A percentile compares a stretch with the other conserved stretches of the same genome.
Conservation (phyloP, 495 filamentous ascomycete species). For the Darksidea phi region DNA sequence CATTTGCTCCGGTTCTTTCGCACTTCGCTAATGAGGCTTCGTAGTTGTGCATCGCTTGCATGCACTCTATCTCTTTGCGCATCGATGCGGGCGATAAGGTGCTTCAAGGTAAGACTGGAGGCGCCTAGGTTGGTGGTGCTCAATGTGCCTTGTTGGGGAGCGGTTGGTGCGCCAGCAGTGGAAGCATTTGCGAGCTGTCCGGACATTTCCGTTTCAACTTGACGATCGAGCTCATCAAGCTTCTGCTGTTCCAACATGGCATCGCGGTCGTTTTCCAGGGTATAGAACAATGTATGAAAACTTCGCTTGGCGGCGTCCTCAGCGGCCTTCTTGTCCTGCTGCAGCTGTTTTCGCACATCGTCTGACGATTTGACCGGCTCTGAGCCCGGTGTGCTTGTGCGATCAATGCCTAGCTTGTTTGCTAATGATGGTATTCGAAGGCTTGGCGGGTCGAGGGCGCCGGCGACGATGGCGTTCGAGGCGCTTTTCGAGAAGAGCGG, state of each 20-base stretch:
- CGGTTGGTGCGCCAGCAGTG: conserved; percentile 46
- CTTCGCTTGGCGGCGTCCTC: conserved; percentile 86
- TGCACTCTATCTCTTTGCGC: conserved; percentile 80
- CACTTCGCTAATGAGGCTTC: conserved; percentile 91
- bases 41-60: conserved; percentile 88
- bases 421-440: conserved; percentile 46
- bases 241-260: conserved; percentile 98
- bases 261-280: conserved; percentile 87
- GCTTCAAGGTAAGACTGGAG: conserved; percentile 94
- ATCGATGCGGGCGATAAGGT: conserved; percentile 94
- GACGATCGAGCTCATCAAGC: conserved; percentile 92
- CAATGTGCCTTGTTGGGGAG: conserved; percentile 73
- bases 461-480: conserved; percentile 47
- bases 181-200: conserved; percentile 58
- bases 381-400: conserved; percentile 40
- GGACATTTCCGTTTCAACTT: conserved; percentile 88
- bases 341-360: conserved; percentile 86
- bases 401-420: conserved; percentile 40
- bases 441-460: conserved; percentile 37
- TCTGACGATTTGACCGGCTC: conserved; percentile 68
- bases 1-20: conserved; percentile 97
- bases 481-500: conserved; percentile 63
- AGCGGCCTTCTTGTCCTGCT: conserved; percentile 89
- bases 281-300: conserved; percentile 91
- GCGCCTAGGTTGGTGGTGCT: conserved; percentile 93